These are phyloP conservation scores for Dictyostelium capitatum DNA, from an alignment of 78 protist genomes.

Conservation along the genomic window DNA sequence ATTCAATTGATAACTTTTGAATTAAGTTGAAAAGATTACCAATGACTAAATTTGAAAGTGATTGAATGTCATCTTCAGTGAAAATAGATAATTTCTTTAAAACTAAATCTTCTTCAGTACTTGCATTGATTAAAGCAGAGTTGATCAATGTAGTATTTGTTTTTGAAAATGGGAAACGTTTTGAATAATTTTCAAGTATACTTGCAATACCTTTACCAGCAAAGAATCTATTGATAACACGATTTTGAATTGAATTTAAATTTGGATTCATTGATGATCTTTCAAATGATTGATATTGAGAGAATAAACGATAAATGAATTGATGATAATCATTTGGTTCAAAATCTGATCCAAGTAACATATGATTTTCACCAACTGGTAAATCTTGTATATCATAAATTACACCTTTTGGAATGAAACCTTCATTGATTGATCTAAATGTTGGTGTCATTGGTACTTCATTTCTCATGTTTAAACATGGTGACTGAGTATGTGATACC, in stretches of 20 bases:
- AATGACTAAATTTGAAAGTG: neutral
- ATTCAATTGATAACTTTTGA: neutral
- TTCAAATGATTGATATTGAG: slow-evolving; percentile 43
- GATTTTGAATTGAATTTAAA: neutral
- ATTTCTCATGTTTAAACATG: neutral
- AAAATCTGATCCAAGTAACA: slow-evolving; percentile 45
- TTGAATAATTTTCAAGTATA: neutral
- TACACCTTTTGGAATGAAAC: neutral
- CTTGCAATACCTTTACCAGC: slow-evolving; percentile 43
- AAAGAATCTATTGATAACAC: slow-evolving; percentile 22
- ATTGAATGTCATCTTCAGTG: neutral
- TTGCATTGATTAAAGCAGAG: no score
- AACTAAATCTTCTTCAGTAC: neutral
- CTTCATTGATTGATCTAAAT: slow-evolving; percentile 10
- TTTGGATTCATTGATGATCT: slow-evolving; percentile 5
- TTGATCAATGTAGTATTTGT: no score
- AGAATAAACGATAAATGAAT: slow-evolving; percentile 13
- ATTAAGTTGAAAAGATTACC: neutral
- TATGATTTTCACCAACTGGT: slow-evolving; percentile 23
- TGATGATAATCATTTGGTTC: slow-evolving; percentile 10
- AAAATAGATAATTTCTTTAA: neutral
- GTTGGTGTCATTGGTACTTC: neutral
- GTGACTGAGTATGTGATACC: slow-evolving; percentile 26
- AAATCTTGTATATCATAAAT: slow-evolving; percentile 31
- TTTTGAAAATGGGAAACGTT: slow-evolving; percentile 4